phyloP scores from a whole-genome alignment of 1,139 yeast species.

The Casaregolazyma suthepensis region DNA sequence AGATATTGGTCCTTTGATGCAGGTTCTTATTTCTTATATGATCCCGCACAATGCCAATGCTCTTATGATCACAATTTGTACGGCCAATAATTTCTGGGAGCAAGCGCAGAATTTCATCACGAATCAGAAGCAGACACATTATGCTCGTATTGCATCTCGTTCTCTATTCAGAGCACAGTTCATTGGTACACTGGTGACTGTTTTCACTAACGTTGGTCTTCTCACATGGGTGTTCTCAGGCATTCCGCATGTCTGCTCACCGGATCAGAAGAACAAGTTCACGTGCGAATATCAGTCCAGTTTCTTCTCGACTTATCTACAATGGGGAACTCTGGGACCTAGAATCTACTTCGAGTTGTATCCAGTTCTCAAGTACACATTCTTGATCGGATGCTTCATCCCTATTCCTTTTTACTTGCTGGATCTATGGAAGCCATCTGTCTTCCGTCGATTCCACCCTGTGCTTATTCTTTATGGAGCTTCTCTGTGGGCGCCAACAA shows the following conservation, averaged over 20 bases:
- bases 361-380: conserved; percentile 41
- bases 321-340: conserved; percentile 63
- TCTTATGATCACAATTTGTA: conserved; percentile 48
- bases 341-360: conserved; percentile 43
- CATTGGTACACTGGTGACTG: conserved; percentile 30
- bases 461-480: conserved; percentile 40
- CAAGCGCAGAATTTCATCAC: conserved; percentile 41
- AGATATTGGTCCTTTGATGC: conserved; percentile 49
- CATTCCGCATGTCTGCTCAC: conserved; percentile 19
- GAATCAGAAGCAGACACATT: conserved; percentile 54
- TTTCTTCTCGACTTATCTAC: conserved; percentile 43
- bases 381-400: conserved; percentile 41
- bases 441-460: conserved; percentile 36
- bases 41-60: conserved; percentile 58
- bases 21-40: conserved; percentile 54
- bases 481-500: conserved; percentile 40
- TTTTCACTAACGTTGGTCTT: conserved; percentile 42
- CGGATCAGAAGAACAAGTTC: conserved; percentile 31
- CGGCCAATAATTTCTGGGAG: conserved; percentile 54
- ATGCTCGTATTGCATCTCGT: conserved; percentile 49
- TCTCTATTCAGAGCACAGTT: conserved; percentile 51
- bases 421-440: conserved; percentile 6
- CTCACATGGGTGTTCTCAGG: conserved; percentile 39
- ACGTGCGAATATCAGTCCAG: conserved; percentile 36
- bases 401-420: conserved; percentile 10